Base-by-base conservation (phyloP, 129 eudicot genomes). In the Tagetes patula region DNA sequence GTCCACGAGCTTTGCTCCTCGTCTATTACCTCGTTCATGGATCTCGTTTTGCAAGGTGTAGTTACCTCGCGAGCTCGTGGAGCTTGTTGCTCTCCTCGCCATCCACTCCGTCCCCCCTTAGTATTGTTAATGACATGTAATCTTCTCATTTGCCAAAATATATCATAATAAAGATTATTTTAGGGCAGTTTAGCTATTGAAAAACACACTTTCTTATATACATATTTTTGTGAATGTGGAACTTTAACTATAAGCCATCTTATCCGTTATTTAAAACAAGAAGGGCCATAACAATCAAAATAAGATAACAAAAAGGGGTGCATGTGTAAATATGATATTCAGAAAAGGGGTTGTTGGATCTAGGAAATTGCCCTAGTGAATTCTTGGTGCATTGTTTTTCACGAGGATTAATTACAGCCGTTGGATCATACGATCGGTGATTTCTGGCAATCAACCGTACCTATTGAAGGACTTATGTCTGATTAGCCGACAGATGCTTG, bases 341-440 rank as follows among this genome's bases (percentile, higher is more conserved):
- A 62, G 59, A 33, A 67, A 58, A 53, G 60, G 67, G 69, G 47
- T 67, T 70, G 85, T 80, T 75, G 86, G 91, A 86, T 83, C 85
- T 86, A 67, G 91, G 91, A 81, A 80, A 80, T 81, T 62, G 84
- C 74, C 84, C 77, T 80, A 67, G 70, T 32, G 75, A 72, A 37
- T 45, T 70, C 50, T 41, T 72, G 73, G 59, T 32, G 46, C 85
- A 69, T 73, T 80, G 85, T 76, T 79, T 75, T 79, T 79, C 79
- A 79, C 84, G 86, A 45, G 81, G 77, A 69, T 50, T 58, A 74
- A 32, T 82, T 3, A 31, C 14, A 54, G 8, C 85, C 87, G 83
- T 86, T 9, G 73, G 82, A 83, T 83, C 32, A 34, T 5, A 37
- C 13, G 13, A 64, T 72, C 31, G 78, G 84, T 66, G 75, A 69